These are phyloP conservation scores for Echites panduratus DNA, from an alignment of 257 asterid species.

Conservation along the genomic window DNA sequence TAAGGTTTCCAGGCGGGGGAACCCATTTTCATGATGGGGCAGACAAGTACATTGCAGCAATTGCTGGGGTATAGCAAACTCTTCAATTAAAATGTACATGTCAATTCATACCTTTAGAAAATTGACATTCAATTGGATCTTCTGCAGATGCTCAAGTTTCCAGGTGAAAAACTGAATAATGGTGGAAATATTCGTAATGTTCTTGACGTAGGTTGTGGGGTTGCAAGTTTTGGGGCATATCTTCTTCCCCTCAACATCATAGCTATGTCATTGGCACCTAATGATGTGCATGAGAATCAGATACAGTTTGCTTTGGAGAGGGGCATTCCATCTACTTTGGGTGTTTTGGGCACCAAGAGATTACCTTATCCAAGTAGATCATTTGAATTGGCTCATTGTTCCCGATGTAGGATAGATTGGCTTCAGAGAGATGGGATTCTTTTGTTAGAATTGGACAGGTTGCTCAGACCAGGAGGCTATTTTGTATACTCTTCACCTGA, in stretches of 20 bases:
- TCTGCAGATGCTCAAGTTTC: conserved; percentile 84
- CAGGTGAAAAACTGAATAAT: conserved; percentile 58
- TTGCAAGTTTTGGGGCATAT: conserved; percentile 95
- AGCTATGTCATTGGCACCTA: conserved; percentile 95
- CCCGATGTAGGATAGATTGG: conserved; percentile 96
- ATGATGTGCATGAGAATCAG: conserved; percentile 94
- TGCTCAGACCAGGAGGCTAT: conserved; percentile 93
- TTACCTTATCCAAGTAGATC: conserved; percentile 93
- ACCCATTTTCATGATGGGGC: conserved; percentile 94
- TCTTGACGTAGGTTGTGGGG: conserved; percentile 98
- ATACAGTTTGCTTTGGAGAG: conserved; percentile 95
- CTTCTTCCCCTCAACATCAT: conserved; percentile 70
- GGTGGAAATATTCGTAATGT: conserved; percentile 74
- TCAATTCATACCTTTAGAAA: not conserved
- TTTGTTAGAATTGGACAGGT: conserved; percentile 78
- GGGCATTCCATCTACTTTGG: conserved; percentile 80
- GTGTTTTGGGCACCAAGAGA: conserved; percentile 86
- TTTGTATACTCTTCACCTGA: conserved; percentile 93
- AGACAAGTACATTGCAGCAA: conserved; percentile 71
- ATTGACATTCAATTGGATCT: conserved; percentile 11
- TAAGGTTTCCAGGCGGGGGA: conserved; percentile 94
- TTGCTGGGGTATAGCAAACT: conserved; percentile 65
- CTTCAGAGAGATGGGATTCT: conserved; percentile 93
- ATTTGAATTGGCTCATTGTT: conserved; percentile 87
- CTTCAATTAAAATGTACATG: not conserved